Evolutionary conservation across 2,329 filamentous ascomycete genomes (phyloP).

Genomic region (Xylaria sp.): DNA sequence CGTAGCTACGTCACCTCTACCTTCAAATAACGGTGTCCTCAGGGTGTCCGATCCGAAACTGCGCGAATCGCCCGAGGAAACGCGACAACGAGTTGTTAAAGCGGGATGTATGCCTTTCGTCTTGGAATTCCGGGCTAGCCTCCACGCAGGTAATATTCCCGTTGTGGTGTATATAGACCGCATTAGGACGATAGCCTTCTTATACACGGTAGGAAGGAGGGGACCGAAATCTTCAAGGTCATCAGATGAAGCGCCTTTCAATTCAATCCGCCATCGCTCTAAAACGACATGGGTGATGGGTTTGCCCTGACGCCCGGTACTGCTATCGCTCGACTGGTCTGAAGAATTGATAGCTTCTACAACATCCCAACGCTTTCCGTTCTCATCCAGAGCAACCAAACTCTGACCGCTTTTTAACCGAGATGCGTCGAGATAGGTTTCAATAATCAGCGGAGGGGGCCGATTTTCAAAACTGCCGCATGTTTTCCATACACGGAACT

Average conservation of each 20-base stretch:
- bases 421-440: constrained; percentile 86
- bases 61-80: constrained; percentile 71
- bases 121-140: constrained; percentile 78
- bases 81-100: constrained; percentile 83
- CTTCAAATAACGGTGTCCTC: constrained; percentile 74
- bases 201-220: constrained; percentile 88
- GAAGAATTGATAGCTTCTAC: constrained; percentile 80
- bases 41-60: constrained; percentile 74
- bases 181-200: constrained; percentile 95
- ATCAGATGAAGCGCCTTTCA: constrained; percentile 70
- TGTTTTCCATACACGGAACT: constrained; percentile 82
- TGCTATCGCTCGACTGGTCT: constrained; percentile 62
- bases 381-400: constrained; percentile 86
- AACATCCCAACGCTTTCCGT: constrained; percentile 93
- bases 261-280: constrained; percentile 89
- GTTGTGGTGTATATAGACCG: constrained; percentile 86
- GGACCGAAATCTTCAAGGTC: constrained; percentile 67
- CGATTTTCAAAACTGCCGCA: constrained; percentile 80
- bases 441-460: constrained; percentile 87
- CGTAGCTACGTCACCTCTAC: constrained; percentile 72
- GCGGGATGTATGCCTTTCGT: constrained; percentile 74
- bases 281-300: constrained; percentile 80
- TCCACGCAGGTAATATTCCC: constrained; percentile 87
- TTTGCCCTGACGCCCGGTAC: constrained; percentile 54
- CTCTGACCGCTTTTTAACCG: constrained; percentile 85